Evolutionary conservation across 2,329 filamentous ascomycete species (phyloP), one percentile per base, ranked within the genome.

Genomic region (Clarireedia homoeocarpa): DNA sequence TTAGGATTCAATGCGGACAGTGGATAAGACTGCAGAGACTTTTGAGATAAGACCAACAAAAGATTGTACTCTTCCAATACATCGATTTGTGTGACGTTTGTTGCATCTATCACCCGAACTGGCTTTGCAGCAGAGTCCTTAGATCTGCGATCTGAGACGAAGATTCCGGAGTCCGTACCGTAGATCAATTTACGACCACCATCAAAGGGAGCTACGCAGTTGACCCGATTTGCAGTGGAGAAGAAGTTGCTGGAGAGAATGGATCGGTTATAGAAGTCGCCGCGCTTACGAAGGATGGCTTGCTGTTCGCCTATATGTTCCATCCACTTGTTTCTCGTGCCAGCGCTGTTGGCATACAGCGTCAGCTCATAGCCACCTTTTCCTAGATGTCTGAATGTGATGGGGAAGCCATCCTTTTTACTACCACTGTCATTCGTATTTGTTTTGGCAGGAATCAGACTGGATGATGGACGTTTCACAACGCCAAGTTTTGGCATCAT

Each of bases 301-400:
- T 99, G 95, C 63, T 96, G 91, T 50, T 84, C 81, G 67, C 96
- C 90, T 65, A 99, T 96, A 67, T 89, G 86, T 73, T 99, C 91
- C 69, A 99, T 90, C 86, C 94, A 99, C 73, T 97, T 99, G 71
- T 92, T 89, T 57, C 94, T 82, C 26, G 90, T 89, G 7, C 89
- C 87, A 64, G 89, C 86, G 58, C 89, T 95, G 9, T 86, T 84
- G 48, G 91, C 92, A 71, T 87, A 97, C 4, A 99, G 78, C 3
- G 91, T 94, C 66, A 91, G 76, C 70, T 96, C 92, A 69, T 96
- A 99, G 34, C 92, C 94, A 53, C 91, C 91, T 72, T 95, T 96
- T 49, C 94, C 94, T 58, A 99, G 80, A 77, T 96, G 91, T 64
- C 89, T 86, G 78, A 99, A 99, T 2, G 92, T 97, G 59, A 99